A percentile compares a stretch with the other conserved stretches of the same genome.
Evolutionary conservation across 352 stramenopile genomes (phyloP).

Genomic region (Elongisporangium prolatum): DNA sequence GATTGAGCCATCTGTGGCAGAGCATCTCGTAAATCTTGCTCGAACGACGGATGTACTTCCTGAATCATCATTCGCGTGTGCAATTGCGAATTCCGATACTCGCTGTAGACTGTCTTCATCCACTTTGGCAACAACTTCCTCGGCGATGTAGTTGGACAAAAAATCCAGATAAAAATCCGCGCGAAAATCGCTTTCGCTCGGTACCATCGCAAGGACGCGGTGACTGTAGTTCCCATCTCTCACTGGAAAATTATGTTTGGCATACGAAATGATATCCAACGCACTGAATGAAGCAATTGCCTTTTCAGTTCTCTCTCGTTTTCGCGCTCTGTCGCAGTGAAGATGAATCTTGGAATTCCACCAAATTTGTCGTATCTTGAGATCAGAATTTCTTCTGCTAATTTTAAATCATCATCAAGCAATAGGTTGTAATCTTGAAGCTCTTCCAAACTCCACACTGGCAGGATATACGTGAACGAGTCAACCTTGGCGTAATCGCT

Average conservation of each 20-base stretch:
- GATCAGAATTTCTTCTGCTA: neutral
- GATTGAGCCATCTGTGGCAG: constrained; percentile 10
- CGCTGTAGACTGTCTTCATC: constrained; percentile 3
- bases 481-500: neutral
- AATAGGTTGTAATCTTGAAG: neutral
- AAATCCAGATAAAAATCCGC: neutral
- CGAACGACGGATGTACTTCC: constrained; percentile 11
- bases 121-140: neutral
- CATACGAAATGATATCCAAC: neutral
- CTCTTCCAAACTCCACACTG: neutral
- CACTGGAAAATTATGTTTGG: neutral
- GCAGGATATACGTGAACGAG: neutral
- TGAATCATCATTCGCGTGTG: constrained; percentile 10
- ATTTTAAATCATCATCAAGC: neutral
- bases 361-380: neutral
- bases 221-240: neutral
- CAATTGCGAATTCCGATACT: constrained; percentile 10
- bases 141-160: neutral
- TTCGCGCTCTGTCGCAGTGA: neutral
- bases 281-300: neutral
- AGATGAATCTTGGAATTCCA: constrained; percentile 11
- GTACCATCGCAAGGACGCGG: neutral
- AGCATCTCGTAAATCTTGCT: constrained; percentile 12
- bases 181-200: neutral
- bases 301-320: constrained; percentile 6